phyloP scores from a whole-genome alignment of 2,329 filamentous ascomycete species.

The Neospermospora avenae region DNA sequence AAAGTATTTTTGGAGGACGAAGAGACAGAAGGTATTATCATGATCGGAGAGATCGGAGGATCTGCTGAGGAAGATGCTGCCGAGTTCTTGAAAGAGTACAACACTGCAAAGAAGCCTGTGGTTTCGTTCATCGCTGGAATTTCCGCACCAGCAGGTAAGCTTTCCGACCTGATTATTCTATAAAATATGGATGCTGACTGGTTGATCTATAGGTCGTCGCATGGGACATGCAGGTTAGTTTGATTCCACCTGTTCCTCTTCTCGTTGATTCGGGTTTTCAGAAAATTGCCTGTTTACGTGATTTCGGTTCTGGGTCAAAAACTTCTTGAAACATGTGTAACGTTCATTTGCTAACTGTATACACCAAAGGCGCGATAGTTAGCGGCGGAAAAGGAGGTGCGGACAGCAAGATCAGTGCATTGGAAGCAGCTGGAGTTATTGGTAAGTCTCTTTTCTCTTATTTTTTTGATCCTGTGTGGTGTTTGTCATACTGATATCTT shows the following conservation, averaged over 20 bases:
- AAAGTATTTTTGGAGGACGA: slow-evolving; percentile 93
- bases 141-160: slow-evolving; percentile 70
- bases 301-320: too few species aligned
- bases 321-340: background rate
- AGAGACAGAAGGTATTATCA: slow-evolving; percentile 98
- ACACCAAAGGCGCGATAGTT: slow-evolving; percentile 70
- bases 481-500: too few species aligned
- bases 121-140: slow-evolving; percentile 99
- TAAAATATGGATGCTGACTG: too few species aligned
- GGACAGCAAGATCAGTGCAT: slow-evolving; percentile 94
- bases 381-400: slow-evolving; percentile 96
- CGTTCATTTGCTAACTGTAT: slow-evolving; percentile 27
- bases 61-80: slow-evolving; percentile 97
- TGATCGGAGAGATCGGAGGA: slow-evolving; percentile 99
- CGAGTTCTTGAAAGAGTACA: slow-evolving; percentile 90
- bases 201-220: slow-evolving; percentile 60
- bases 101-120: slow-evolving; percentile 91
- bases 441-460: slow-evolving; percentile 40
- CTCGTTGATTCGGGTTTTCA: too few species aligned
- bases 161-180: too few species aligned
- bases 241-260: too few species aligned
- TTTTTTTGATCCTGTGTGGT: too few species aligned
- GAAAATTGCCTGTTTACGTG: too few species aligned
- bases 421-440: slow-evolving; percentile 89
- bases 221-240: slow-evolving; percentile 90